Percentiles rank a stretch among this genome's conserved stretches.
phyloP scores from a whole-genome alignment of 345 rosid genomes.

The Crucihimalaya himalaica region DNA sequence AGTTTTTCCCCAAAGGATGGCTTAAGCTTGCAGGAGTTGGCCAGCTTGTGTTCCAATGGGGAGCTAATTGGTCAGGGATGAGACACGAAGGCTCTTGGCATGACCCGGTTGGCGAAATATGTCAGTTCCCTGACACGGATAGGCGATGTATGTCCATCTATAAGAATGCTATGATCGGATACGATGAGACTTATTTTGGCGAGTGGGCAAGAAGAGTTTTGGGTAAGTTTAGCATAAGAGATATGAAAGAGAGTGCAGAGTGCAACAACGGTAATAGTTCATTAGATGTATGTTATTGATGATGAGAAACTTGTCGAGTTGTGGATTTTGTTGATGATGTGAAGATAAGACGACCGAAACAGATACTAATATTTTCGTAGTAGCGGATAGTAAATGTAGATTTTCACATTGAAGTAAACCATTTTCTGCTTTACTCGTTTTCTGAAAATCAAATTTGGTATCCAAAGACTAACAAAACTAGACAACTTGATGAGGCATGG shows the following conservation, averaged over 20 bases:
- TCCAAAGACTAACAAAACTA: too few relatives aligned
- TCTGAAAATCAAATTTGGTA: too few relatives aligned
- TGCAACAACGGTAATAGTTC: background rate
- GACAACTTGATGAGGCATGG: background rate
- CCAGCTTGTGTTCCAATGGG: slow-evolving; percentile 68
- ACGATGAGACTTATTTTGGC: slow-evolving; percentile 50
- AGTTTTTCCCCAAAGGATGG: slow-evolving; percentile 82
- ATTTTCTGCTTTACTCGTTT: too few relatives aligned
- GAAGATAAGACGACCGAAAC: too few relatives aligned
- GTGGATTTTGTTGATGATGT: background rate
- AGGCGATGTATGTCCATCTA: slow-evolving; percentile 71
- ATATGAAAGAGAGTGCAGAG: slow-evolving; percentile 25
- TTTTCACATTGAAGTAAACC: too few relatives aligned
- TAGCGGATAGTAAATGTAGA: too few relatives aligned
- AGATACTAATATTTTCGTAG: too few relatives aligned
- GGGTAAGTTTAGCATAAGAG: slow-evolving; percentile 40
- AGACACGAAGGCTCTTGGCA: slow-evolving; percentile 73
- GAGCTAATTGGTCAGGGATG: slow-evolving; percentile 84
- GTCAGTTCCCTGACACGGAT: slow-evolving; percentile 60
- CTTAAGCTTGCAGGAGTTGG: slow-evolving; percentile 72
- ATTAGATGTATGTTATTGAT: too few relatives aligned
- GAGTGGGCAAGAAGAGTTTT: slow-evolving; percentile 61
- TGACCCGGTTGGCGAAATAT: slow-evolving; percentile 59
- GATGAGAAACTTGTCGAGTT: background rate
- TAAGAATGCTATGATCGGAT: slow-evolving; percentile 63